Conservation (phyloP, 768 basidiomycete species). For the Russula abietina region DNA sequence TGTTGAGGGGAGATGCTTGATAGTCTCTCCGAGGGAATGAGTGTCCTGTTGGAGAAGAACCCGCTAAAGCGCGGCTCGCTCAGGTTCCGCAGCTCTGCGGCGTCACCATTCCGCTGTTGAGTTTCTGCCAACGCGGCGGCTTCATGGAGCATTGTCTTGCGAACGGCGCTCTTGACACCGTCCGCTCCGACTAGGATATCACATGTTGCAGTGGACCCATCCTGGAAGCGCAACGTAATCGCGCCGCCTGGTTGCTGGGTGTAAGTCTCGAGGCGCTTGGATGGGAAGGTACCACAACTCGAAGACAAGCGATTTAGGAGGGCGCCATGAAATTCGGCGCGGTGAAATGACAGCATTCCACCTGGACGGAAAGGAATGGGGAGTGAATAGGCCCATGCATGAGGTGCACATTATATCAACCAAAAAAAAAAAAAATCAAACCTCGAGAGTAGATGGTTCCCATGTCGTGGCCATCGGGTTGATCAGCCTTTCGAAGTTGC, state of each 20-base stretch:
- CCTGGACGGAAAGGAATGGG: constrained; percentile 18
- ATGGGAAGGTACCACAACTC: constrained; percentile 43
- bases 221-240: constrained; percentile 52
- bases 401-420: background rate
- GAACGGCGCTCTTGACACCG: constrained; percentile 52
- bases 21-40: constrained; percentile 50
- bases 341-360: constrained; percentile 43
- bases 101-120: constrained; percentile 35
- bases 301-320: constrained; percentile 44
- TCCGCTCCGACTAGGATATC: constrained; percentile 67
- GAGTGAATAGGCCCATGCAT: background rate
- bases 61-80: constrained; percentile 57
- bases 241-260: constrained; percentile 35
- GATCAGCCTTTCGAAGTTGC: constrained; percentile 56
- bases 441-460: constrained; percentile 53
- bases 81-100: constrained; percentile 35
- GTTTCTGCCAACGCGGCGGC: constrained; percentile 32
- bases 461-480: constrained; percentile 46
- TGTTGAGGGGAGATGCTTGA: constrained; percentile 41
- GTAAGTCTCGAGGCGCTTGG: constrained; percentile 57
- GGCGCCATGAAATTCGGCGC: constrained; percentile 59
- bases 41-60: constrained; percentile 48
- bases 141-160: constrained; percentile 34
- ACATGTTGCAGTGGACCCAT: constrained; percentile 53
- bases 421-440: constrained; percentile 26